phyloP scores from a whole-genome alignment of 257 asterid species.

The Datura wrightii region DNA sequence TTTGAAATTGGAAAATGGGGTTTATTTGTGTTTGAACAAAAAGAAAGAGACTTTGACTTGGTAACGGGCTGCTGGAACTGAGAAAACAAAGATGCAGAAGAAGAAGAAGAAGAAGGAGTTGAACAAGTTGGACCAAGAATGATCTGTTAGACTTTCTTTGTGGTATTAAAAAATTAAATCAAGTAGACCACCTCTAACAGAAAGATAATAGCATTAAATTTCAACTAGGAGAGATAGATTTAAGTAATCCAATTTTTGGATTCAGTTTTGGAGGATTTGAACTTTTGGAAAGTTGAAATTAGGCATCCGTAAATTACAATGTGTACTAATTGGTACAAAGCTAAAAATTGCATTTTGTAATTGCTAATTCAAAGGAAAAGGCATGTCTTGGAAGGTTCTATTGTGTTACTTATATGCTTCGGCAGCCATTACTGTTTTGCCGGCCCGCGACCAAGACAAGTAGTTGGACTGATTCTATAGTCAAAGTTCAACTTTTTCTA shows the following conservation, averaged over 20 bases:
- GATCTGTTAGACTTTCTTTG: background rate
- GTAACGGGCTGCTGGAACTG: conserved; percentile 25
- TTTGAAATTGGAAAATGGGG: conserved; percentile 25
- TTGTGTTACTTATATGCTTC: too few relatives aligned
- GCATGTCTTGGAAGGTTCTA: background rate
- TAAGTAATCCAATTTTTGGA: background rate
- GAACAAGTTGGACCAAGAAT: conserved; percentile 23
- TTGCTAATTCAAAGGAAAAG: background rate
- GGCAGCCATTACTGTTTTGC: background rate
- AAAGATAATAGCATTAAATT: background rate
- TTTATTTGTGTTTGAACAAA: background rate
- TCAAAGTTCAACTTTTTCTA: background rate
- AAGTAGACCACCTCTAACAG: background rate
- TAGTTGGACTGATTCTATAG: background rate
- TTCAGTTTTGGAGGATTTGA: background rate
- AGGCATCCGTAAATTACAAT: background rate
- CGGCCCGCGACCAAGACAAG: background rate
- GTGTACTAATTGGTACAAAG: background rate
- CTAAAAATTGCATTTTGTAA: background rate
- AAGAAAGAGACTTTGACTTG: background rate
- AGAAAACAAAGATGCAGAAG: background rate
- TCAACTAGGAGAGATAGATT: too few relatives aligned
- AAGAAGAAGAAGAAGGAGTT: conserved; percentile 23
- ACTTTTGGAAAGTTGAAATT: conserved; percentile 13
- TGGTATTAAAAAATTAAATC: conserved; percentile 16